Evolutionary conservation across 2,329 filamentous ascomycete genomes (phyloP), one percentile per base, ranked within the genome.

Genomic region (Exophiala spinifera): DNA sequence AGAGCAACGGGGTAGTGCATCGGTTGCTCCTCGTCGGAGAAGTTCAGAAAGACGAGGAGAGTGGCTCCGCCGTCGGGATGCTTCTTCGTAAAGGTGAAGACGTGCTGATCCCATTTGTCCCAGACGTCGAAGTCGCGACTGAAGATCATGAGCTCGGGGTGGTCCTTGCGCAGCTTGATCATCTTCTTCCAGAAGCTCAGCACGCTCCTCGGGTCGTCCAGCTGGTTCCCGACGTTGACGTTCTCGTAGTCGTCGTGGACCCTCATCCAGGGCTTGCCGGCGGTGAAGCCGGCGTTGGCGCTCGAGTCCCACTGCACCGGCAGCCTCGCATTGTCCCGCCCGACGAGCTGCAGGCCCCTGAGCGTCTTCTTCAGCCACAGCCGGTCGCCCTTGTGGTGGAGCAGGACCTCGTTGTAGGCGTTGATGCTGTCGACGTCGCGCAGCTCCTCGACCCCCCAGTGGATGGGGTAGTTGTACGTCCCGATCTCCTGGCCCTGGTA

Each of bases 271-370:
- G 86, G 84, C 50, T 74, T 76, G 1, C 70, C 70, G 1, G 72
- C 72, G 0, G 84, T 84, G 71, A 90, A 91, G 10, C 87, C 87
- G 0, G 76, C 85, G 56, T 89, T 79, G 0, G 70, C 73, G 31
- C 57, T 51, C n/a, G 69, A 64, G 57, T 83, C 76, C 87, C 87
- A 91, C 65, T 89, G 86, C 69, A 91, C 84, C 0, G 87, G 87
- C 0, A 84, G 83, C 43, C 87, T 78, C 6, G 82, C 83, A 67
- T 91, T 87, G 68, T 91, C 87, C 19, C 87, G 68, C 6, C 60
- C 60, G 79, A 82, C 65, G 17, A 51, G 43, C 43, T 60, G 59
- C 11, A 64, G 48, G 83, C 82, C 59, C 76, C 73, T 56, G 81
- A 78, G 63, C n/a, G 80, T 74, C 57, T 74, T 62, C 68, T 68